A percentile compares a stretch with the other conserved stretches of the same genome.
Conservation (phyloP, 2,329 filamentous ascomycete species). For the Orbilia javanica region DNA sequence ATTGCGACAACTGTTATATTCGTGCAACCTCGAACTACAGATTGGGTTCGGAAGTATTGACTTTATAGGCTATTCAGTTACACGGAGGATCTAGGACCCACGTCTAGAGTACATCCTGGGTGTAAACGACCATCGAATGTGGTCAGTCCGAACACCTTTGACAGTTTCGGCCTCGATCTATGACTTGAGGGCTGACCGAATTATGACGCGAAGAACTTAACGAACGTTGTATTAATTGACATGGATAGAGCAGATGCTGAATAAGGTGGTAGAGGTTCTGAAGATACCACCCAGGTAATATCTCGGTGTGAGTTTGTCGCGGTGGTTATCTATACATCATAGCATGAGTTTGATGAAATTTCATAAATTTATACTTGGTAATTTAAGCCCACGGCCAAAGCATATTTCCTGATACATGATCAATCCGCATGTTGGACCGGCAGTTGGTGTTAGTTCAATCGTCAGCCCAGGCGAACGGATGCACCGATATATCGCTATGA, state of each 20-base stretch:
- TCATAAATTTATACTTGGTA: no score
- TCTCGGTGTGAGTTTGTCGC: background rate
- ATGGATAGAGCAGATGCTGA: conserved; percentile 8
- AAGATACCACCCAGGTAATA: background rate
- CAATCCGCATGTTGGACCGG: background rate
- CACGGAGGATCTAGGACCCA: background rate
- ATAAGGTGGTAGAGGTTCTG: conserved; percentile 4
- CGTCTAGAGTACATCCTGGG: background rate
- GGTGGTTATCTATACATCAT: background rate
- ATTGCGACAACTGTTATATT: background rate
- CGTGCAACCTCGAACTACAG: background rate
- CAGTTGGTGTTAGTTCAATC: background rate
- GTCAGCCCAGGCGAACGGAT: background rate
- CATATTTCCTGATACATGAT: no score
- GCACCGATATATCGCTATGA: background rate
- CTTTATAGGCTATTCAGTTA: background rate
- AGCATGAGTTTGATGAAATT: no score
- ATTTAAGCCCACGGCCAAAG: no score
- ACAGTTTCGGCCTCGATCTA: conserved; percentile 3
- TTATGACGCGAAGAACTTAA: conserved; percentile 26
- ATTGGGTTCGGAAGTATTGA: background rate
- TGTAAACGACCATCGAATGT: background rate
- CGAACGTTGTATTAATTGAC: conserved; percentile 16
- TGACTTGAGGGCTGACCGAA: background rate
- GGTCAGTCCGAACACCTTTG: background rate